Base-by-base conservation (phyloP, 306 rosid species). In the Parietaria judaica region DNA sequence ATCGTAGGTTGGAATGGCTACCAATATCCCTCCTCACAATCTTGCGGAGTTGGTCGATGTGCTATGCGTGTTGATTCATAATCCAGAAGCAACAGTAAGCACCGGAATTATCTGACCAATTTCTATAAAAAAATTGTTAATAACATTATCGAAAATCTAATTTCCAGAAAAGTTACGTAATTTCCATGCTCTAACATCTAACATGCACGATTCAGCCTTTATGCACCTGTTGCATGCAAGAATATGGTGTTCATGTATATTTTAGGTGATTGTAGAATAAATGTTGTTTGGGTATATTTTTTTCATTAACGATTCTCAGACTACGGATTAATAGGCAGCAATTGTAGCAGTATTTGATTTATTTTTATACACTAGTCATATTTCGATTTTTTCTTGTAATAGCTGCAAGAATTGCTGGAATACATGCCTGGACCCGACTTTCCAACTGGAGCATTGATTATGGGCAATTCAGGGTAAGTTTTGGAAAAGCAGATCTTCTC, bases 361-460 rank as follows among this genome's bases (percentile, higher is more conserved):
- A 23, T 23, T 23, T 23, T 23, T 23, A 23, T 23, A 23, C 31
- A 2, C 31, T 0, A 23, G 31, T 23, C 31, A 23, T 23, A 23
- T 23, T 72, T 74, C 69, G 31, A 65, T 71, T 78, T 70, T 62
- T 53, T 72, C 35, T 51, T 67, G 43, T 70, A 57, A 53, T 73
- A 92, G 96, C 66, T 92, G 70, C 99, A 92, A 84, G 99, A 92
- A 80, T 78, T 92, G 80, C 82, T 92, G 68, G 99, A 92, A 74
- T 92, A 88, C 87, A 92, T 92, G 99, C 99, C 99, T 41, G 99
- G 94, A 69, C 99, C 99, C 12, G 99, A 92, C 75, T 92, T 92
- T 81, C 99, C 96, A 12, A 88, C 99, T n/a, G 99, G 99, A 57
- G 96, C 96, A 78, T 48, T 92, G 68, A 86, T 92, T 62, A 92